Conservation (phyloP, 805 yeast genomes). For the Ogataea pignaliae region DNA sequence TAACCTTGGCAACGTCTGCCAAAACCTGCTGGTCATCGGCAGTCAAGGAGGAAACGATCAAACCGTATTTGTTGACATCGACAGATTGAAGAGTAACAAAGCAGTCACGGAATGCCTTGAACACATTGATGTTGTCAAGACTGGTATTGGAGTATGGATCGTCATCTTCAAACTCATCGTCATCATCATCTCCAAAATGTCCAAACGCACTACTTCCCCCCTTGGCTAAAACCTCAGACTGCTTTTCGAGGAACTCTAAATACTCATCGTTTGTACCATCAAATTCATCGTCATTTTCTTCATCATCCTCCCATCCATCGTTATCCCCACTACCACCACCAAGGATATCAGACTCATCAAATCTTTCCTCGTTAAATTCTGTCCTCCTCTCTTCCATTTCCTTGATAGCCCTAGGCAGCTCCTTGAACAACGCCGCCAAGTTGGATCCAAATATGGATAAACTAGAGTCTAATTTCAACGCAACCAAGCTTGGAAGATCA, state of each 20-base stretch:
- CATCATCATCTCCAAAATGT: slow-evolving; percentile 37
- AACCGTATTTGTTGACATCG: slow-evolving; percentile 31
- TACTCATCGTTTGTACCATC: slow-evolving; percentile 36
- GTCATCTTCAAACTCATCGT: slow-evolving; percentile 73
- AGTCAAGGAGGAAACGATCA: slow-evolving; percentile 18
- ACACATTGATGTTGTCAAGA: slow-evolving; percentile 72
- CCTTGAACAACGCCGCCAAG: slow-evolving; percentile 48
- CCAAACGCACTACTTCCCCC: slow-evolving; percentile 25
- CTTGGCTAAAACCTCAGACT: slow-evolving; percentile 34
- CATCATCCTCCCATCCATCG: slow-evolving; percentile 22
- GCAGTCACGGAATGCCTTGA: slow-evolving; percentile 56
- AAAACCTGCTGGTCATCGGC: slow-evolving; percentile 22
- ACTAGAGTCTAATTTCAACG: slow-evolving; percentile 27
- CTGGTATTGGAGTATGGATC: slow-evolving; percentile 79
- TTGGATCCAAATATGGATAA: slow-evolving; percentile 48
- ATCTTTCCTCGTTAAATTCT: slow-evolving; percentile 39
- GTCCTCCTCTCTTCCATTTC: slow-evolving; percentile 60
- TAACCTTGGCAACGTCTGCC: slow-evolving; percentile 8
- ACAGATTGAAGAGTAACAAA: slow-evolving; percentile 44
- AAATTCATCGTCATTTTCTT: slow-evolving; percentile 27
- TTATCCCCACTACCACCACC: slow-evolving; percentile 19
- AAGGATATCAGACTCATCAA: slow-evolving; percentile 22
- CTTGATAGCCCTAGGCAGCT: slow-evolving; percentile 68
- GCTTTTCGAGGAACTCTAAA: slow-evolving; percentile 43
- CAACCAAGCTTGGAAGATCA: slow-evolving; percentile 14